phyloP scores from a whole-genome alignment of 2,329 filamentous ascomycete species.

The Diaporthe citri region DNA sequence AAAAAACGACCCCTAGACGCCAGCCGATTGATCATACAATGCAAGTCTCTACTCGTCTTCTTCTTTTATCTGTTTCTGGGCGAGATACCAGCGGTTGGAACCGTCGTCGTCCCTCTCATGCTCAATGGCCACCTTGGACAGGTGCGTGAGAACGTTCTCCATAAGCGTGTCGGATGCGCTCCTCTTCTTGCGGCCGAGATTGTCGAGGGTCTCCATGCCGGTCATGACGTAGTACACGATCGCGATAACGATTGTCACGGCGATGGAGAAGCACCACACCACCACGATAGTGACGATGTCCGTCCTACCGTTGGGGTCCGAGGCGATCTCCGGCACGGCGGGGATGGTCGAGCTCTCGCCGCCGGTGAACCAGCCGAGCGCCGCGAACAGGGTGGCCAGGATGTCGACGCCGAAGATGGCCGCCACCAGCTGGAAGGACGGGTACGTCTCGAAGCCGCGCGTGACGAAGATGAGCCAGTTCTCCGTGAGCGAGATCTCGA shows the following conservation, averaged over 20 bases:
- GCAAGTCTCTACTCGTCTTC: constrained; percentile 34
- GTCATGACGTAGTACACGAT: constrained; percentile 75
- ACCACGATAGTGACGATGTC: constrained; percentile 72
- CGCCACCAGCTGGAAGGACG: constrained; percentile 79
- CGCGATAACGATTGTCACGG: constrained; percentile 74
- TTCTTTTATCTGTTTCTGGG: constrained; percentile 39
- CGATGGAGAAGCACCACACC: constrained; percentile 75
- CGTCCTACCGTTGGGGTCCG: constrained; percentile 55
- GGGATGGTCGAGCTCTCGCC: constrained; percentile 45
- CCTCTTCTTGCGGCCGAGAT: constrained; percentile 74
- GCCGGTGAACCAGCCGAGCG: constrained; percentile 77
- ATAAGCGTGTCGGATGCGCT: constrained; percentile 72
- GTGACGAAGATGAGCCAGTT: constrained; percentile 87
- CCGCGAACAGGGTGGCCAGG: constrained; percentile 78
- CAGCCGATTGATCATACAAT: constrained; percentile 22
- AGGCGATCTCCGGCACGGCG: constrained; percentile 46
- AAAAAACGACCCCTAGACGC: constrained; percentile 14
- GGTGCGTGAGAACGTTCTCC: constrained; percentile 75
- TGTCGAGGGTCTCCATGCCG: constrained; percentile 68
- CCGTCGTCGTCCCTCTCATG: constrained; percentile 62
- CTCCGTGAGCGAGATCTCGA: constrained; percentile 79
- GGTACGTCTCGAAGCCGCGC: constrained; percentile 78
- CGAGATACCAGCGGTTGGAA: constrained; percentile 31
- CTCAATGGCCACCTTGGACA: constrained; percentile 73
- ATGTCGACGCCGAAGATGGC: constrained; percentile 81